Percentiles rank a stretch among this genome's conserved stretches.
Conservation (phyloP, 495 filamentous ascomycete species). For the Lophiostoma macrostomum region DNA sequence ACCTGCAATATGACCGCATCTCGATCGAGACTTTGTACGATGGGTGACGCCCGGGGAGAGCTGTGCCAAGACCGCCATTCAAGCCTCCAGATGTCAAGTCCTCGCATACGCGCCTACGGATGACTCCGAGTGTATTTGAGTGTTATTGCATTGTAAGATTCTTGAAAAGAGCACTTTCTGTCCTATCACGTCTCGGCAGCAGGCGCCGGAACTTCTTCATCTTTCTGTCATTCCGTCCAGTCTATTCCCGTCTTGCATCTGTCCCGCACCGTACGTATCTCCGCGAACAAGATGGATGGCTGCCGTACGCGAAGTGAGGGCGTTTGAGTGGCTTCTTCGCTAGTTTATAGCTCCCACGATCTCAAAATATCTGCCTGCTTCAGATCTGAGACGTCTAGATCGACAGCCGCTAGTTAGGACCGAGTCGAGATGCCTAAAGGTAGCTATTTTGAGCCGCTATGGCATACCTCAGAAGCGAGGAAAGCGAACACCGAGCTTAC, state of each 20-base stretch:
- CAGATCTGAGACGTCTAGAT: constrained; percentile 10
- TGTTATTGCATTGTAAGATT: too few relatives aligned
- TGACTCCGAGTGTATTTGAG: too few relatives aligned
- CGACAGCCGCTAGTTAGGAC: background rate
- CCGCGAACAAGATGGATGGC: background rate
- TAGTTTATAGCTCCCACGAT: constrained; percentile 6
- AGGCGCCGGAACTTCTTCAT: too few relatives aligned
- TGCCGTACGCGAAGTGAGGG: background rate
- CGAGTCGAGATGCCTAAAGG: background rate
- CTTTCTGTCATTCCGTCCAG: too few relatives aligned
- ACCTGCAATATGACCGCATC: constrained; percentile 1
- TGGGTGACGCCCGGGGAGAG: too few relatives aligned
- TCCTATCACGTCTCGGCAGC: too few relatives aligned
- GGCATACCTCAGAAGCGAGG: background rate
- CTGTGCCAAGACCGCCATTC: too few relatives aligned
- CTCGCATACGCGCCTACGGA: too few relatives aligned
- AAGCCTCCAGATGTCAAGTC: too few relatives aligned
- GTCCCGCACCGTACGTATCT: background rate
- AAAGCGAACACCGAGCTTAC: background rate
- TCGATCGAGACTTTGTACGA: constrained; percentile 3
- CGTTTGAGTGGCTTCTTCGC: background rate
- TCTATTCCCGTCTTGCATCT: background rate
- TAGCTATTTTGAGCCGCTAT: background rate
- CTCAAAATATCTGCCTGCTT: background rate
- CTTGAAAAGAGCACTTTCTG: too few relatives aligned